These are phyloP conservation scores for Coemansia javaensis DNA, from an alignment of 192 early-diverging fungal genomes.

Conservation along the genomic window DNA sequence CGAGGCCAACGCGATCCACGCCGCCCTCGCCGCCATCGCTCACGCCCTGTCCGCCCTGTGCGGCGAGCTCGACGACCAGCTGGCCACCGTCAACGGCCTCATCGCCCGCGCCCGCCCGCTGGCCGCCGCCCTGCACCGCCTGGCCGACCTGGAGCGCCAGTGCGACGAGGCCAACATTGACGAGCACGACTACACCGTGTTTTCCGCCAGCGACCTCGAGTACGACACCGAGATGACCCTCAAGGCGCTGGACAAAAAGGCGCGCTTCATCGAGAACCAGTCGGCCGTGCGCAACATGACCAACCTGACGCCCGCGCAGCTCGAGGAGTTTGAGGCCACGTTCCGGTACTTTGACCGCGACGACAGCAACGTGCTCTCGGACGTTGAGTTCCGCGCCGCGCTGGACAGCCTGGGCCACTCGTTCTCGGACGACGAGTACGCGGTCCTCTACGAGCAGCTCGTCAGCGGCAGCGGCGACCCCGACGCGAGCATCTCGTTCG, in stretches of 20 bases:
- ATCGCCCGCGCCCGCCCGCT: slow-evolving; percentile 53
- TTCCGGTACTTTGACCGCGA: slow-evolving; percentile 93
- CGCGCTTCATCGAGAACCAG: slow-evolving; percentile 92
- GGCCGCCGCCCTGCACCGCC: slow-evolving; percentile 48
- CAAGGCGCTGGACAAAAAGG: slow-evolving; percentile 74
- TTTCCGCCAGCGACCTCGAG: slow-evolving; percentile 80
- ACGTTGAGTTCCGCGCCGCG: slow-evolving; percentile 80
- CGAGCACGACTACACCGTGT: slow-evolving; percentile 91
- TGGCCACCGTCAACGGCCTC: slow-evolving; percentile 60
- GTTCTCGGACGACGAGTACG: slow-evolving; percentile 72
- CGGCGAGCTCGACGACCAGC: slow-evolving; percentile 72
- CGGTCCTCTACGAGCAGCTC: slow-evolving; percentile 59
- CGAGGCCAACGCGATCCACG: slow-evolving; percentile 77
- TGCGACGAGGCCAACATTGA: slow-evolving; percentile 84
- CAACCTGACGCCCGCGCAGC: slow-evolving; percentile 85
- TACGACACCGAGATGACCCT: slow-evolving; percentile 81
- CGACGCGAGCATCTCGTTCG: slow-evolving; percentile 72
- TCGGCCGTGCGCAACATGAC: slow-evolving; percentile 88
- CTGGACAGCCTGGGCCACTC: slow-evolving; percentile 72
- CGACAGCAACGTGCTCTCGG: slow-evolving; percentile 68
- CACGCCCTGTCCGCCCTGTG: slow-evolving; percentile 60
- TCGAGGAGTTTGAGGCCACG: slow-evolving; percentile 88
- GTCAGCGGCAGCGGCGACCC: too few species aligned
- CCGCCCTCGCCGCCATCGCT: slow-evolving; percentile 66
- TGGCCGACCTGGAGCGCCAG: slow-evolving; percentile 61